Conservation (phyloP, 495 filamentous ascomycete species). For the Talaromyces proteolyticus region DNA sequence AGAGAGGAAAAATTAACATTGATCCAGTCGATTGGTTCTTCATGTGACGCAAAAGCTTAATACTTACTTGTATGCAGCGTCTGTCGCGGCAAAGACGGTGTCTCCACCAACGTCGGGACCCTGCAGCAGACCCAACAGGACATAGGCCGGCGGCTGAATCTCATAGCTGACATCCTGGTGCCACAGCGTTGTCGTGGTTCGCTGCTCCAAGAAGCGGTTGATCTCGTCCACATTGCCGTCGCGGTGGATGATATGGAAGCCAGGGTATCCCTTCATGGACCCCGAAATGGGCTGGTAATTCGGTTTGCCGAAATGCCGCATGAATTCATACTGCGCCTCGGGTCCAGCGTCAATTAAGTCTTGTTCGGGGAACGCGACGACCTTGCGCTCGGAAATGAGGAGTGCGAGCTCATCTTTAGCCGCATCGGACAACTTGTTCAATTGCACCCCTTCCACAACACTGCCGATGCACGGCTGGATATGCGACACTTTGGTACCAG, state of each 20-base stretch:
- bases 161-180: conserved; percentile 59
- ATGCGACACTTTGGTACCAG: conserved; percentile 45
- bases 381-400: conserved; percentile 66
- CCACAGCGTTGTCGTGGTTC: conserved; percentile 51
- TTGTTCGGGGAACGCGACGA: conserved; percentile 74
- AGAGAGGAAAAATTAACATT: not conserved
- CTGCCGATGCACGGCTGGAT: conserved; percentile 68
- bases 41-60: not conserved
- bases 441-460: conserved; percentile 66
- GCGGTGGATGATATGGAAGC: conserved; percentile 57
- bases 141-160: conserved; percentile 50
- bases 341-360: conserved; percentile 62
- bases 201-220: conserved; percentile 45
- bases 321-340: conserved; percentile 54
- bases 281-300: conserved; percentile 56
- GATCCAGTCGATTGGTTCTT: conserved; percentile 1
- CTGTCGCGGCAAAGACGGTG: conserved; percentile 72
- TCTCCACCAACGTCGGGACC: conserved; percentile 64
- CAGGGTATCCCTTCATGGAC: conserved; percentile 44
- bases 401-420: conserved; percentile 77
- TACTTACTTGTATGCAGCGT: conserved; percentile 62
- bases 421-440: conserved; percentile 57
- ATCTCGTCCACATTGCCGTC: conserved; percentile 53
- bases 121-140: conserved; percentile 51
- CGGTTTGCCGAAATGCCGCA: conserved; percentile 53